Conservation (phyloP, 345 rosid species). For the Gossypium mustelinum region DNA sequence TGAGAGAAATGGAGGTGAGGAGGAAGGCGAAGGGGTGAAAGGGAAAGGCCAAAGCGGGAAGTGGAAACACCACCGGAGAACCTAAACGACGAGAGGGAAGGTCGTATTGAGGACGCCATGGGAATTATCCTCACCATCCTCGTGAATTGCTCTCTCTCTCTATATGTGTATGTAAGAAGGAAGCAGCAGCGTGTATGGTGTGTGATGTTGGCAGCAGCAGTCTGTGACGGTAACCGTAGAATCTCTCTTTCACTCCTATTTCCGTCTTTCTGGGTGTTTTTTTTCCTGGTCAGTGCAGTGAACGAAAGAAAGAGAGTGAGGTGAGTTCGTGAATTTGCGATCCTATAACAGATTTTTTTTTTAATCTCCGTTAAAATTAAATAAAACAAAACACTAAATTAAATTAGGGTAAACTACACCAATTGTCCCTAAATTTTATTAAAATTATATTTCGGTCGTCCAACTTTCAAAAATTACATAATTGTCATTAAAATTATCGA, state of each 20-base stretch:
- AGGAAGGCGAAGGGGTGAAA: constrained; percentile 33
- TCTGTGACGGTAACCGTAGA: background rate
- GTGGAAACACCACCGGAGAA: constrained; percentile 27
- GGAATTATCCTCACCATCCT: constrained; percentile 62
- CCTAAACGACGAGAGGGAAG: constrained; percentile 51
- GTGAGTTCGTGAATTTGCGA: background rate
- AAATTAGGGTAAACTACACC: no score
- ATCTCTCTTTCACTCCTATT: background rate
- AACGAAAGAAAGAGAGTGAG: background rate
- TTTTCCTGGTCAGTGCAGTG: background rate
- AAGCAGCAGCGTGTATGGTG: background rate
- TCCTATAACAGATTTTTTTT: no score
- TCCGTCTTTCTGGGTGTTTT: background rate
- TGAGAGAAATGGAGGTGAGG: constrained; percentile 29
- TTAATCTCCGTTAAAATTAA: no score
- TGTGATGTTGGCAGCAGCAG: background rate
- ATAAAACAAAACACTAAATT: no score
- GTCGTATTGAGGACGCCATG: constrained; percentile 79
- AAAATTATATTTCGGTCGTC: no score
- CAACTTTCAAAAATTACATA: no score
- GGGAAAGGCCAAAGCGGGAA: constrained; percentile 34
- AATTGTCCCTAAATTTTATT: no score
- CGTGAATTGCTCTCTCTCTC: background rate
- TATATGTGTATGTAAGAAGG: no score
- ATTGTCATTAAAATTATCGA: no score